Base-by-base conservation (phyloP, 192 early-diverging fungal species). In the Entomortierella parvispora region DNA sequence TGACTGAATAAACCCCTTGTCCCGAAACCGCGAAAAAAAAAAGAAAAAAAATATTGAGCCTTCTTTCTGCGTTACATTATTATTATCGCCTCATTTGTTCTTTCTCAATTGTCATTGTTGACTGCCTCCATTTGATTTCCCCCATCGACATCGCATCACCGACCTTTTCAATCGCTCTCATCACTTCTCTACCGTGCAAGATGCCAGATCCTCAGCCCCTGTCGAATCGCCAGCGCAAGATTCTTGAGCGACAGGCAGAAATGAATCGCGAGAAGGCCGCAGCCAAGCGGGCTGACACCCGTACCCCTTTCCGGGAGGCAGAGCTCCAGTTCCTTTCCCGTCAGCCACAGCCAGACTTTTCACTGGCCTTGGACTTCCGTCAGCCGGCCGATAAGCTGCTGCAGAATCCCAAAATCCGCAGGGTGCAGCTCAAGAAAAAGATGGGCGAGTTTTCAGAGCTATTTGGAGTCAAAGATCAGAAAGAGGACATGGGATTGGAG, bases 241-340 rank as follows among this genome's bases (percentile, higher is more conserved):
- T 77, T 61, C 56, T 54, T 59, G 74, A 77, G 56, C 65, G 66
- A 1, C 65, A 77, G 43, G 74, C 74, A 1, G 74, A 77, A 37
- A 37, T 17, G 17, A 77, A 77, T 56, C 65, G 74, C 22, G 60
- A 68, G 25, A 11, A 43, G 37, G 54, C 74, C 2, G 74, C 74
- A 0, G 59, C 66, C 4, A 68, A 68, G 43, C 42, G 54, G 12
- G 20, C 54, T 15, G 49, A 68, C 0, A 86, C 77, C 25, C 83
- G 90, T 50, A 88, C 90, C 6, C 86, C 91, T n/a, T 94, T 94
- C 72, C 86, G 92, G 18, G 75, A 83, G 50, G 82, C 84, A 20
- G 92, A 94, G 45, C 88, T 90, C 11, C 79, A 65, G 52, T 92
- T 87, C 77, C 85, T 87, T 46, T 77, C 82, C 7, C 74, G 84